Evolutionary conservation across 2,329 filamentous ascomycete species (phyloP).

Genomic region (Botrytis fragariae): DNA sequence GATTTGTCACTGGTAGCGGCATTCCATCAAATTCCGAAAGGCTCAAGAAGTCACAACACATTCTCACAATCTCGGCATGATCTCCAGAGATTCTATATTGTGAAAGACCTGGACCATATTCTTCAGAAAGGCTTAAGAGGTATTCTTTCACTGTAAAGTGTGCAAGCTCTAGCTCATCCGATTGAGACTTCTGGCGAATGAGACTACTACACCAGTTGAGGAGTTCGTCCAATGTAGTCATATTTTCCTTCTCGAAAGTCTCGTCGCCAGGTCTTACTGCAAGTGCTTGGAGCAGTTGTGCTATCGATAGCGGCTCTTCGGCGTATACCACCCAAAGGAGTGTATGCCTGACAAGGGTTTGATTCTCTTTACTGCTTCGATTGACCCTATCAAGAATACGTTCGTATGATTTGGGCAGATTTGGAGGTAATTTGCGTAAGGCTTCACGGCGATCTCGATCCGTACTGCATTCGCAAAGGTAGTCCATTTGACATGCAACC

Average conservation of each 20-base stretch:
- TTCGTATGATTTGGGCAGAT: constrained; percentile 34
- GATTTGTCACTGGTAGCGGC: background rate
- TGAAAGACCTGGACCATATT: background rate
- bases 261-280: constrained; percentile 21
- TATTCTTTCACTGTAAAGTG: constrained; percentile 36
- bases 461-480: constrained; percentile 26
- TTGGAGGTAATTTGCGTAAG: constrained; percentile 24
- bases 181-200: constrained; percentile 22
- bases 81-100: constrained; percentile 17
- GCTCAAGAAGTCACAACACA: background rate
- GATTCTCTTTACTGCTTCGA: constrained; percentile 25
- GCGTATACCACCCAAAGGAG: constrained; percentile 26
- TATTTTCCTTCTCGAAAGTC: constrained; percentile 23
- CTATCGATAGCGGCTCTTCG: background rate
- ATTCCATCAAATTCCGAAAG: background rate
- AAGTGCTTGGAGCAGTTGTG: constrained; percentile 25
- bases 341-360: constrained; percentile 26
- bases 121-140: constrained; percentile 19
- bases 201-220: constrained; percentile 33
- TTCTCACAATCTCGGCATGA: background rate
- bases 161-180: constrained; percentile 27
- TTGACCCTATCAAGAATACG: constrained; percentile 35
- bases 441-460: constrained; percentile 29
- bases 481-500: constrained; percentile 27
- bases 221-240: constrained; percentile 28